Evolutionary conservation across 768 basidiomycete species (phyloP).

Genomic region (Tulasnella sp.): DNA sequence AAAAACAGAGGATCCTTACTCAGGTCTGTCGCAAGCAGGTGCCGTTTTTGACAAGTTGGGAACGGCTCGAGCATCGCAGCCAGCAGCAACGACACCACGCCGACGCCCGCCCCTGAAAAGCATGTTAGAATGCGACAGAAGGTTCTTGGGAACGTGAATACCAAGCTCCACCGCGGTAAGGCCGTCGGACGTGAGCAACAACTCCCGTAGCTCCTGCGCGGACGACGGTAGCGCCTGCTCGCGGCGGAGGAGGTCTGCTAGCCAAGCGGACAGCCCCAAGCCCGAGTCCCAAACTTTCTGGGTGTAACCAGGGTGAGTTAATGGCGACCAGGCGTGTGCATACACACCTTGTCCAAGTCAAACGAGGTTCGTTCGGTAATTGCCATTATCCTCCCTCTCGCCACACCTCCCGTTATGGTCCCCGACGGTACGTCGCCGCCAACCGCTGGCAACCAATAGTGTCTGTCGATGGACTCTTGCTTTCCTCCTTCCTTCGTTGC

Average conservation of each 20-base stretch:
- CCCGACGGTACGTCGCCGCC: no score
- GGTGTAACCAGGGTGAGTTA: not conserved
- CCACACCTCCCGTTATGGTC: not conserved
- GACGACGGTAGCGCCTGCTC: not conserved
- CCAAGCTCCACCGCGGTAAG: conserved; percentile 54
- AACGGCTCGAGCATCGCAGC: conserved; percentile 37
- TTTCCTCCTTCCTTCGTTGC: conserved; percentile 31
- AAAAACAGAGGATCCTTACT: conserved; percentile 34
- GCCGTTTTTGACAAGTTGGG: conserved; percentile 18
- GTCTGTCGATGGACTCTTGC: conserved; percentile 55
- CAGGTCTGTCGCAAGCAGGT: conserved; percentile 55
- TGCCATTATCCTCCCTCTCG: conserved; percentile 27
- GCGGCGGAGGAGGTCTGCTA: conserved; percentile 28
- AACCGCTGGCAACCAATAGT: conserved; percentile 41
- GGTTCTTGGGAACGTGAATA: conserved; percentile 25
- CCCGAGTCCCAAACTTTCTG: conserved; percentile 98
- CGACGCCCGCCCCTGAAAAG: conserved; percentile 67
- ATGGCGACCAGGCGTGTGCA: not conserved
- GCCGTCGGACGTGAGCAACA: not conserved
- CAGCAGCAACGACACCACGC: conserved; percentile 60
- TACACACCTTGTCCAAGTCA: conserved; percentile 82
- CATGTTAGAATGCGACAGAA: not conserved
- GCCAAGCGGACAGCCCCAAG: conserved; percentile 71
- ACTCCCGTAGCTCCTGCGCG: not conserved
- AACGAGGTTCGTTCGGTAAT: conserved; percentile 77